A percentile compares a stretch with the other conserved stretches of the same genome.
Evolutionary conservation across 2,329 filamentous ascomycete genomes (phyloP).

Genomic region (Lecanicillium sp.): DNA sequence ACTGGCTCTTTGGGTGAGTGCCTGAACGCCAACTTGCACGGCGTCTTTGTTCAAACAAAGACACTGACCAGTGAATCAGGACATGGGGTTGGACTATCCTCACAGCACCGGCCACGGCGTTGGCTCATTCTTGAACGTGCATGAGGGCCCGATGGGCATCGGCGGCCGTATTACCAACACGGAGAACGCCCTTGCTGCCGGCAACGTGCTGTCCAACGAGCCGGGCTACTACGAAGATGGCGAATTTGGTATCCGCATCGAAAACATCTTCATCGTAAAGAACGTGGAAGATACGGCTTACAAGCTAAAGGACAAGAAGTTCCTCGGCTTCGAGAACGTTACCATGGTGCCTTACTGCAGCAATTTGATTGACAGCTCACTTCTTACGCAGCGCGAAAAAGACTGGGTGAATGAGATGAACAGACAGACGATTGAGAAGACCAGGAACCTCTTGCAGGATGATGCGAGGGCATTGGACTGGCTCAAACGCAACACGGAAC

Average conservation of each 20-base stretch:
- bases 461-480: constrained; percentile 67
- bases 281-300: constrained; percentile 74
- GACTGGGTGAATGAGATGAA: constrained; percentile 85
- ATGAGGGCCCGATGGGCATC: constrained; percentile 94
- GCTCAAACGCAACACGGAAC: constrained; percentile 79
- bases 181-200: constrained; percentile 80
- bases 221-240: constrained; percentile 97
- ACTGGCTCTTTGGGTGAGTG: constrained; percentile 78
- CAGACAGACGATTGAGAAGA: constrained; percentile 72
- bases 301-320: constrained; percentile 88
- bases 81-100: constrained; percentile 79
- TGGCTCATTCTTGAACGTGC: constrained; percentile 91
- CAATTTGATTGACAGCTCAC: constrained; percentile 68
- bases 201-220: constrained; percentile 93
- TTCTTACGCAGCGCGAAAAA: constrained; percentile 69
- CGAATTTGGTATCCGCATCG: constrained; percentile 88
- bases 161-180: constrained; percentile 86
- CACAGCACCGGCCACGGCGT: constrained; percentile 96
- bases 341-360: constrained; percentile 94
- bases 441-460: constrained; percentile 63
- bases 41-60: too few relatives aligned
- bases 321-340: constrained; percentile 90
- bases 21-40: constrained; percentile 9
- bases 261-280: constrained; percentile 87
- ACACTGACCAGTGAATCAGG: constrained; percentile 19